A percentile compares a stretch with the other conserved stretches of the same genome.
Conservation (phyloP, 2,329 filamentous ascomycete genomes). For the Fusarium longipes region DNA sequence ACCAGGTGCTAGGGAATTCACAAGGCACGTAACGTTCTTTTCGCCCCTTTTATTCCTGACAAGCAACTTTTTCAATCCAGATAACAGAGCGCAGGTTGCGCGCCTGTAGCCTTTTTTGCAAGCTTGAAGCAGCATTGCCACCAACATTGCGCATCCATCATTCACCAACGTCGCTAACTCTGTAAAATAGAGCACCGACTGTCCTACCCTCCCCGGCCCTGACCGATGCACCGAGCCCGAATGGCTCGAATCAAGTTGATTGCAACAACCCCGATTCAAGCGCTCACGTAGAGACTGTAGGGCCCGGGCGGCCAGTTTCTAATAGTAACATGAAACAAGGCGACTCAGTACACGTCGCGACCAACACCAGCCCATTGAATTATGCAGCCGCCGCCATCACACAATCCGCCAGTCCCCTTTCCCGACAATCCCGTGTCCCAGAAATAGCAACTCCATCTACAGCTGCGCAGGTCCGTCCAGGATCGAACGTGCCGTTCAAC, state of each 20-base stretch:
- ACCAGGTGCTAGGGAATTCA: conserved; percentile 15
- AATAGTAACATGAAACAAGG: conserved; percentile 21
- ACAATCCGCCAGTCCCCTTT: conserved; percentile 2
- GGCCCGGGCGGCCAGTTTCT: conserved; percentile 12
- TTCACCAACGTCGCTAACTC: conserved; percentile 28
- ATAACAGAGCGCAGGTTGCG: not conserved
- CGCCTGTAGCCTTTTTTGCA: conserved; percentile 12
- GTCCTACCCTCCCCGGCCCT: conserved; percentile 71
- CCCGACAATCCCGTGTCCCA: not conserved
- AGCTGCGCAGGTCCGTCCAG: conserved; percentile 1
- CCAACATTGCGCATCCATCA: conserved; percentile 1
- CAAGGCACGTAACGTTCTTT: conserved; percentile 21
- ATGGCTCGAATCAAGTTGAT: conserved; percentile 50
- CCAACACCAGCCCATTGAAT: conserved; percentile 9
- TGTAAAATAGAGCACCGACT: conserved; percentile 40
- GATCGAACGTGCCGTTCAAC: not conserved
- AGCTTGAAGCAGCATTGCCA: conserved; percentile 8
- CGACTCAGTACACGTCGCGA: conserved; percentile 13
- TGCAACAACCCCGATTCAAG: conserved; percentile 47
- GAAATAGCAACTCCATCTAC: conserved; percentile 2
- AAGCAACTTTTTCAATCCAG: not conserved
- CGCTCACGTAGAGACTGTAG: conserved; percentile 18
- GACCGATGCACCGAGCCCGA: conserved; percentile 69
- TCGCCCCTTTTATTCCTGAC: not conserved
- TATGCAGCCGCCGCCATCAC: not conserved